Conservation (phyloP, 1,284 basidiomycete species). For the Cutaneotrichosporon sp. region DNA sequence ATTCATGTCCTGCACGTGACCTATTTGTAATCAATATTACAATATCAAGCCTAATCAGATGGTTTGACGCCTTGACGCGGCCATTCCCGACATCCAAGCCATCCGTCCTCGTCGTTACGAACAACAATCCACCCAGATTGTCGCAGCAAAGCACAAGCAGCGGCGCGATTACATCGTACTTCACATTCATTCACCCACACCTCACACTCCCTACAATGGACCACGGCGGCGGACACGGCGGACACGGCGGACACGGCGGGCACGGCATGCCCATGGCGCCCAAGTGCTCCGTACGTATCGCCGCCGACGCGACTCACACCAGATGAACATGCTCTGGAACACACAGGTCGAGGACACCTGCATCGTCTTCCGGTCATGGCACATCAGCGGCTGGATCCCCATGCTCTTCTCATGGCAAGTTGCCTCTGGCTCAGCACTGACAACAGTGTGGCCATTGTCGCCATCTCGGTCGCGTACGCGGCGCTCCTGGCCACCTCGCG, state of each 20-base stretch:
- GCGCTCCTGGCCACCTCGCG: slow-evolving; percentile 34
- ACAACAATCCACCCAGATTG: too few species aligned
- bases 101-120: too few species aligned
- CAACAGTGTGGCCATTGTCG: slow-evolving; percentile 31
- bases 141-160: too few species aligned
- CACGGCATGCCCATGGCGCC: slow-evolving; percentile 10
- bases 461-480: slow-evolving; percentile 42
- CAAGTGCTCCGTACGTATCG: slow-evolving; percentile 14
- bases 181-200: too few species aligned
- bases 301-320: neutral
- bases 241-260: slow-evolving; percentile 13
- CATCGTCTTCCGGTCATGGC: slow-evolving; percentile 45
- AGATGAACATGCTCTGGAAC: slow-evolving; percentile 52
- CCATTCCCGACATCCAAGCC: too few species aligned
- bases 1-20: too few species aligned
- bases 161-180: too few species aligned
- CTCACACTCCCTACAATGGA: slow-evolving; percentile 9
- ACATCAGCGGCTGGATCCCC: slow-evolving; percentile 34
- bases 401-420: slow-evolving; percentile 45
- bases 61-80: too few species aligned
- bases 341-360: slow-evolving; percentile 42
- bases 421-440: neutral
- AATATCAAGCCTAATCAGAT: too few species aligned
- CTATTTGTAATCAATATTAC: too few species aligned
- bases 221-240: slow-evolving; percentile 21